These are phyloP conservation scores for Scedosporium minutisporum DNA, from an alignment of 2,329 filamentous ascomycete species.

Conservation along the genomic window DNA sequence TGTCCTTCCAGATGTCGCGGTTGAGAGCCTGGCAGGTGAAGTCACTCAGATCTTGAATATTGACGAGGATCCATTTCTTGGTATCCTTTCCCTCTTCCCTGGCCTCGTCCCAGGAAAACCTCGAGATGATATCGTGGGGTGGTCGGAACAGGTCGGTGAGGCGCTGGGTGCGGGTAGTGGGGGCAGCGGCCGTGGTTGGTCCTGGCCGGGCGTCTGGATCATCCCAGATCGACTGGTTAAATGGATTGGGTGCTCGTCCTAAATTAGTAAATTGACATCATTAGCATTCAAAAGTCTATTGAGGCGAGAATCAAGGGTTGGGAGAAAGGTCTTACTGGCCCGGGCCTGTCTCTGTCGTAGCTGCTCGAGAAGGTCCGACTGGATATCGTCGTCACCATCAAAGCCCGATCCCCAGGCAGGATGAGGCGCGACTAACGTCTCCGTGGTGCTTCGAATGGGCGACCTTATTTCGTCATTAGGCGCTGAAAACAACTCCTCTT, in stretches of 20 bases:
- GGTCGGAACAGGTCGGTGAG: conserved; percentile 89
- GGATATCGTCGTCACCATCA: conserved; percentile 44
- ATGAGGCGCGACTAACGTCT: conserved; percentile 65
- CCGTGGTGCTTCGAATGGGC: conserved; percentile 82
- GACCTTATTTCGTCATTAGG: conserved; percentile 63
- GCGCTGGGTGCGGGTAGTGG: conserved; percentile 56
- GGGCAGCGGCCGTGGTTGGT: conserved; percentile 2
- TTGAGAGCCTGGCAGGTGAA: conserved; percentile 95
- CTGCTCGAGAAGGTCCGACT: conserved; percentile 56
- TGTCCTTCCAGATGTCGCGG: conserved; percentile 90
- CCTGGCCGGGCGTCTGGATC: conserved; percentile 14
- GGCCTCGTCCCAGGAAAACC: conserved; percentile 72
- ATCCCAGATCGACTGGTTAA: conserved; percentile 30
- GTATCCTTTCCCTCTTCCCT: conserved; percentile 76
- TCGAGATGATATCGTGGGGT: conserved; percentile 80
- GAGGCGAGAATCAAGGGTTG: not conserved
- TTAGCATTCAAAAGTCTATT: not conserved
- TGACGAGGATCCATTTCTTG: conserved; percentile 91
- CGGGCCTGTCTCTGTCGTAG: conserved; percentile 38
- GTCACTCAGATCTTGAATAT: conserved; percentile 85
- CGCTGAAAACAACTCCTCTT: conserved; percentile 78
- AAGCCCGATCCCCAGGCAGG: conserved; percentile 33
- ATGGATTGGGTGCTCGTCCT: conserved; percentile 20
- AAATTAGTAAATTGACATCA: not conserved
- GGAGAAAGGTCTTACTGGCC: not conserved